phyloP scores from a whole-genome alignment of 345 rosid genomes.

The Garcia nutans region DNA sequence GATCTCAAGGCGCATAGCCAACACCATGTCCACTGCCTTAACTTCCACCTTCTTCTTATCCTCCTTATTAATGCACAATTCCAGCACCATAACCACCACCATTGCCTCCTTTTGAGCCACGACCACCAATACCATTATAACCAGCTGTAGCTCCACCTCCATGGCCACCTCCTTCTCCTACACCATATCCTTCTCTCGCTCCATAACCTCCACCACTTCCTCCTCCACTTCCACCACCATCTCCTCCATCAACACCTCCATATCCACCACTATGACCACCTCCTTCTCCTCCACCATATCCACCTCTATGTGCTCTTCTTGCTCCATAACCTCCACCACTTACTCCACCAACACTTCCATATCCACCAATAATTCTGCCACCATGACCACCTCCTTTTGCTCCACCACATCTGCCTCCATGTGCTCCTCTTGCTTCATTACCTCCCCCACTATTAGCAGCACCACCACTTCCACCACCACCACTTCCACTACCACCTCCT shows the following conservation, averaged over 20 bases:
- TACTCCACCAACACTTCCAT: not conserved
- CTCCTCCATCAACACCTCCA: constrained; percentile 22
- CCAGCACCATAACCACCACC: constrained; percentile 20
- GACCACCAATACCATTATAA: constrained; percentile 17
- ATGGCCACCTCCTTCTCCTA: constrained; percentile 35
- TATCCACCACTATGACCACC: constrained; percentile 29
- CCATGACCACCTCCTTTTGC: constrained; percentile 16
- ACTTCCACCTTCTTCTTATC: constrained; percentile 21
- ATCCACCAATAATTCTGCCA: not conserved
- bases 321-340: constrained; percentile 14
- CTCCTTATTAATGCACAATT: constrained; percentile 22
- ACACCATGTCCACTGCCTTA: constrained; percentile 30
- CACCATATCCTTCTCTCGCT: constrained; percentile 24
- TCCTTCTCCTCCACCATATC: constrained; percentile 21
- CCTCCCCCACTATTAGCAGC: constrained; percentile 42
- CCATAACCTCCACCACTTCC: constrained; percentile 18
- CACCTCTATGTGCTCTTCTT: constrained; percentile 19
- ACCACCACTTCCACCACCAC: constrained; percentile 35
- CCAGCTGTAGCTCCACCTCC: constrained; percentile 21
- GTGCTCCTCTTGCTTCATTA: constrained; percentile 33
- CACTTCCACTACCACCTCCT: constrained; percentile 41
- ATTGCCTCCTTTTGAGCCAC: constrained; percentile 31
- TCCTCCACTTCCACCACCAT: constrained; percentile 33
- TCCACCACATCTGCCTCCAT: constrained; percentile 29
- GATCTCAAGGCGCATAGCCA: constrained; percentile 37